Base-by-base conservation (phyloP, 306 rosid genomes). In the Ormosia semicastrata region DNA sequence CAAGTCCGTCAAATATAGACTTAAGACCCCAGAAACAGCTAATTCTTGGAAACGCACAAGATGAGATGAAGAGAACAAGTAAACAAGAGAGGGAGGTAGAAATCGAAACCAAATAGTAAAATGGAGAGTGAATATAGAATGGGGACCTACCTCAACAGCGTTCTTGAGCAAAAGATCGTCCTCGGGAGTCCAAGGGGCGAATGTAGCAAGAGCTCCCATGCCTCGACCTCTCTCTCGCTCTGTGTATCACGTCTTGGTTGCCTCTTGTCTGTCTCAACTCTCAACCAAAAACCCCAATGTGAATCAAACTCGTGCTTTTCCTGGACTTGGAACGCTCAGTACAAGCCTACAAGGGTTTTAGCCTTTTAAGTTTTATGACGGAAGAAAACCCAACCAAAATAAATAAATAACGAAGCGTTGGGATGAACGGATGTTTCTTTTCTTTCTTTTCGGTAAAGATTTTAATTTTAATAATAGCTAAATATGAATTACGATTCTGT, bases 91-190 rank as follows among this genome's bases (percentile, higher is more conserved):
- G 37, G 14, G 14, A 12, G 1, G 13, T 17, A 13, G 12, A 13
- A 73, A 49, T 14, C 36, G 32, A 59, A 57, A 44, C 5, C 4
- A 62, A 11, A 18, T 0, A 12, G 32, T 39, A 11, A 63, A 11
- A 18, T 1, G 32, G 29, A 10, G 2, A 77, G 34, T 8, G 10
- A 17, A 53, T 10, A 11, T 65, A 5, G 18, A 36, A 37, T 24
- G 24, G 24, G 24, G 1, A 24, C 24, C 24, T 24, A 95, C 99
- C 99, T 95, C 96, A 43, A 95, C 92, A 9, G 97, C 92, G 89
- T 88, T 93, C 81, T 87, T 93, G 53, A 95, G 94, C 80, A 93
- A 65, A 79, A 93, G 86, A 84, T 95, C 99, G 75, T 95, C 99
- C 18, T 90, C 90, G 8, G 94, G 91, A 73, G 75, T 81, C 99